phyloP scores from a whole-genome alignment of 2,329 filamentous ascomycete genomes.

The Exophiala sp. region DNA sequence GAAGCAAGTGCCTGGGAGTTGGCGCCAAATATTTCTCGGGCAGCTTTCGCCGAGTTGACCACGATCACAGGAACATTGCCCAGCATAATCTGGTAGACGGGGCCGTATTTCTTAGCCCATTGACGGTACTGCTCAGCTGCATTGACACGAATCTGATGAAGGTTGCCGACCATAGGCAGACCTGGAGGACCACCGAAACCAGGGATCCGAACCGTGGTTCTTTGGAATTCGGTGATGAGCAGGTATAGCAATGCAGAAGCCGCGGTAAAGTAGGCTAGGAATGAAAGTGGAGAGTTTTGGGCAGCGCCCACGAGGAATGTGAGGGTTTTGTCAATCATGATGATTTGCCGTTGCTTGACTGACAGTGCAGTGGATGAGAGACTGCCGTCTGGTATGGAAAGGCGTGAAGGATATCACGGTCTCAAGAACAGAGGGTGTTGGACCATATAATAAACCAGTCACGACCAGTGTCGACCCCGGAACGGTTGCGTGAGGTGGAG shows the following conservation, averaged over 20 bases:
- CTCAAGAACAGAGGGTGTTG: neutral
- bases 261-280: constrained; percentile 20
- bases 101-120: constrained; percentile 51
- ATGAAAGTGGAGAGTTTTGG: constrained; percentile 14
- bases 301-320: constrained; percentile 10
- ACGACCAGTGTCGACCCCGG: too few relatives aligned
- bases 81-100: constrained; percentile 57
- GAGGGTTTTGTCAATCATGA: constrained; percentile 25
- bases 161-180: constrained; percentile 54
- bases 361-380: neutral
- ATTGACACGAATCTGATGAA: constrained; percentile 54
- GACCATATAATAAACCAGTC: too few relatives aligned
- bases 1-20: constrained; percentile 55
- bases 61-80: constrained; percentile 57
- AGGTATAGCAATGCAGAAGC: constrained; percentile 40
- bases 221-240: constrained; percentile 49
- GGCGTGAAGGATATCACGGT: neutral
- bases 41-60: constrained; percentile 53
- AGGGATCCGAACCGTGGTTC: constrained; percentile 43
- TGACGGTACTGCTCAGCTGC: constrained; percentile 56
- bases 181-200: constrained; percentile 50
- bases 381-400: neutral
- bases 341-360: neutral
- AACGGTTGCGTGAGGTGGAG: too few relatives aligned
- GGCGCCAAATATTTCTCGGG: constrained; percentile 50